Evolutionary conservation across 257 asterid species (phyloP), one percentile per base, ranked within the genome.

Genomic region (Nicotiana otophora): DNA sequence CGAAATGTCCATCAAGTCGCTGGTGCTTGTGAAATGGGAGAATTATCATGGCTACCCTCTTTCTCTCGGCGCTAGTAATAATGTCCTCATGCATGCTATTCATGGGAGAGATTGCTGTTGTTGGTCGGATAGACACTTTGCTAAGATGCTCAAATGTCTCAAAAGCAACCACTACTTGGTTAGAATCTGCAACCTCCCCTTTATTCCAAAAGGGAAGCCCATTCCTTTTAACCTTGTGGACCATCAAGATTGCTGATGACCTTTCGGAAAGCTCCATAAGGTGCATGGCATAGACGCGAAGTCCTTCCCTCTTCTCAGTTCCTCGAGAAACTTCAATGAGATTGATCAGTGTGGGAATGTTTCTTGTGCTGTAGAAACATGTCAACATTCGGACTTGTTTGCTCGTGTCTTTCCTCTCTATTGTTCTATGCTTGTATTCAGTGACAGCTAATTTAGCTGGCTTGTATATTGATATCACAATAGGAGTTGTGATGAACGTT

Each of bases 241-340:
- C 95, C 96, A 93, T 93, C 36, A 89, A 60, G 14, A 93, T 90
- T 3, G 97, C 97, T 2, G 97, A 93, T 16, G 97, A 82, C 46
- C 97, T 83, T 76, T 93, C 97, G 5, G 96, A 91, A 54, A 93
- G 96, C 86, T 91, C 97, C 96, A 87, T 91, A 12, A 92, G 86
- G 82, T 92, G 97, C 97, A 92, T 91, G 15, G 96, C 96, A 9
- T 90, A 93, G 81, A 93, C 91, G 6, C 91, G 87, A 17, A 93
- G 92, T 6, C 95, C 96, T 2, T 88, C 94, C 54, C 79, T 85
- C 82, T 88, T 88, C 6, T 89, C 92, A 1, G 88, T 89, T 0
- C 97, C 97, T 0, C 97, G 93, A 1, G 97, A 93, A 34, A 86
- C 86, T 87, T 93, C 97, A 82, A 93, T 86, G 85, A 93, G 89